Evolutionary conservation across 257 asterid genomes (phyloP), one percentile per base, ranked within the genome.

Genomic region (Linaria vulgaris): DNA sequence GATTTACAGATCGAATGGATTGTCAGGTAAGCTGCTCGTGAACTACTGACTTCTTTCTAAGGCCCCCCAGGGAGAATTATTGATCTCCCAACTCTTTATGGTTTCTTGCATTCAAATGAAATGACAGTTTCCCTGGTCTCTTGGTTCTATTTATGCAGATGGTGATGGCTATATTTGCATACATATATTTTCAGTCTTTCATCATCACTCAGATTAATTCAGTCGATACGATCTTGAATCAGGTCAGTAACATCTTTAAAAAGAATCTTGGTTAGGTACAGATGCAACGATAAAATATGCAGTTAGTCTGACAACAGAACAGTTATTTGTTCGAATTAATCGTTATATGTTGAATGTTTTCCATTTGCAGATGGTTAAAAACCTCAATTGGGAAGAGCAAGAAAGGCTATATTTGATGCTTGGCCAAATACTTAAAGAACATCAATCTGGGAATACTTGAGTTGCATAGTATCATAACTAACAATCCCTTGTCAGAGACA

Each of bases 161-260:
- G 94, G 87, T 85, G 72, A 83, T 82, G 87, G 94, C 87, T 20
- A 72, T 85, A 70, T 85, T 82, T 77, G 77, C 82, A 24, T 85
- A 83, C 71, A 83, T 85, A 44, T 85, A 85, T 45, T 79, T 74
- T 50, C 88, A 80, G 61, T 85, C 90, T 16, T 85, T 85, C 45
- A 72, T 79, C 30, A 72, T 69, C 53, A 72, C 86, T 54, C 81
- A 73, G 61, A 73, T 66, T 12, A 69, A 67, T 71, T 72, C 83
- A 13, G 78, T 82, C 1, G 89, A 85, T 68, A 69, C 69, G 75
- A 80, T 85, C 60, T 64, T 80, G 75, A 85, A 80, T 64, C 90
- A 85, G 87, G 94, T 80, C 13, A 27, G 78, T 56, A 50, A 58
- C 13, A 67, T 31, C 30, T 54, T 46, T 9, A 39, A 48, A 27